Conservation (phyloP, 306 rosid genomes). For the Castanea sativa region DNA sequence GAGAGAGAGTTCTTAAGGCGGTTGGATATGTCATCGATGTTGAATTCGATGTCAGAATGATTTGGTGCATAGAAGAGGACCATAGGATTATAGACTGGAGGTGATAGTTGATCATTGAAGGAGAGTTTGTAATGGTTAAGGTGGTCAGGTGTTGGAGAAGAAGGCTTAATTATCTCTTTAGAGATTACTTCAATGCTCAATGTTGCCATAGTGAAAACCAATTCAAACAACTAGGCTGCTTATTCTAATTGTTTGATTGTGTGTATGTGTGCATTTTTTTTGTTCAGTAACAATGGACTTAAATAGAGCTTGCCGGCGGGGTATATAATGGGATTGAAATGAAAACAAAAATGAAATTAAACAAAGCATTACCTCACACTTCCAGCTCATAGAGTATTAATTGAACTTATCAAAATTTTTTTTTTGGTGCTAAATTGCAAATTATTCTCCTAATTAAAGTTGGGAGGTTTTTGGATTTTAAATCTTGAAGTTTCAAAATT, state of each 20-base stretch:
- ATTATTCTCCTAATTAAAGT: too few relatives aligned
- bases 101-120: slow-evolving; percentile 51
- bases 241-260: background rate
- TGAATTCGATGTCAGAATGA: background rate
- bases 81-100: slow-evolving; percentile 32
- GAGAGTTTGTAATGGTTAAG: slow-evolving; percentile 47
- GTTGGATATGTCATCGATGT: slow-evolving; percentile 13
- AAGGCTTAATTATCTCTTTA: slow-evolving; percentile 38
- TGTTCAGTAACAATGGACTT: background rate
- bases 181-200: slow-evolving; percentile 25
- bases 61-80: slow-evolving; percentile 31
- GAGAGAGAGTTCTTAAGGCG: slow-evolving; percentile 51
- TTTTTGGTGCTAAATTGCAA: too few relatives aligned
- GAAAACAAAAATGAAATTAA: too few relatives aligned
- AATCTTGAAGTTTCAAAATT: too few relatives aligned
- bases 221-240: background rate
- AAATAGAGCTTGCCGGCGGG: background rate
- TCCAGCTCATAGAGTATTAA: too few relatives aligned
- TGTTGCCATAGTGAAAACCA: background rate
- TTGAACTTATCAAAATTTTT: too few relatives aligned
- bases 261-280: background rate
- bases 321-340: too few relatives aligned
- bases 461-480: too few relatives aligned
- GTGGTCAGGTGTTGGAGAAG: slow-evolving; percentile 39
- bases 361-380: too few relatives aligned